These are phyloP conservation scores for Ambrosiella cleistominuta DNA, from an alignment of 2,329 filamentous ascomycete genomes.

Conservation along the genomic window DNA sequence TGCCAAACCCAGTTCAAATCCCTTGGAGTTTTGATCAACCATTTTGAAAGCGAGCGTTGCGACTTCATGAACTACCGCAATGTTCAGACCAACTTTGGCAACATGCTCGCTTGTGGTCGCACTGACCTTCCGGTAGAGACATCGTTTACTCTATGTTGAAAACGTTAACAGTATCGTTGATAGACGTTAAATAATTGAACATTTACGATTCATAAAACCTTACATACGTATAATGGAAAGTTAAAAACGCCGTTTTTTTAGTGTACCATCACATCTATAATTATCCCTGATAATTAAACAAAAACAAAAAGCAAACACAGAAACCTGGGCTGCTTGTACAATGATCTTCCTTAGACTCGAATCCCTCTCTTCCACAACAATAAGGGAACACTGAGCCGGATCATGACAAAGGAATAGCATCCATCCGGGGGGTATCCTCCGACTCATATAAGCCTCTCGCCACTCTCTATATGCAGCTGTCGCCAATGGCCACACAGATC, in stretches of 20 bases:
- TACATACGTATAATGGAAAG: not conserved
- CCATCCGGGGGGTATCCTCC: not conserved
- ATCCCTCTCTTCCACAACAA: not conserved
- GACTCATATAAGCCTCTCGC: not conserved
- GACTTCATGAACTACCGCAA: not conserved
- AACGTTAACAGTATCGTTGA: too few relatives aligned
- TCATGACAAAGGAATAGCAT: not conserved
- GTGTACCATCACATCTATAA: not conserved
- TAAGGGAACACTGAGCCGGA: not conserved
- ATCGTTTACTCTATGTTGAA: not conserved
- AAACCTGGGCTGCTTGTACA: not conserved
- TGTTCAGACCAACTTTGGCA: not conserved
- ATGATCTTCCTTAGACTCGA: not conserved
- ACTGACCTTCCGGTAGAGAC: not conserved
- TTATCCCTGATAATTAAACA: not conserved
- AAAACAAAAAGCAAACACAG: not conserved
- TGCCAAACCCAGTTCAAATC: not conserved
- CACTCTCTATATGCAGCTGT: not conserved
- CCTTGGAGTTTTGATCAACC: not conserved
- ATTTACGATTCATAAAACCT: too few relatives aligned
- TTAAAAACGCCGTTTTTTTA: not conserved
- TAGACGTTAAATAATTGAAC: too few relatives aligned
- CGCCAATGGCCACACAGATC: not conserved
- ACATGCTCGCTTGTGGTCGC: not conserved
- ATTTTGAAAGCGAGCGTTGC: not conserved